A percentile compares a stretch with the other conserved stretches of the same genome.
phyloP scores from a whole-genome alignment of 495 filamentous ascomycete genomes.

The Astrocystis sublimbata region DNA sequence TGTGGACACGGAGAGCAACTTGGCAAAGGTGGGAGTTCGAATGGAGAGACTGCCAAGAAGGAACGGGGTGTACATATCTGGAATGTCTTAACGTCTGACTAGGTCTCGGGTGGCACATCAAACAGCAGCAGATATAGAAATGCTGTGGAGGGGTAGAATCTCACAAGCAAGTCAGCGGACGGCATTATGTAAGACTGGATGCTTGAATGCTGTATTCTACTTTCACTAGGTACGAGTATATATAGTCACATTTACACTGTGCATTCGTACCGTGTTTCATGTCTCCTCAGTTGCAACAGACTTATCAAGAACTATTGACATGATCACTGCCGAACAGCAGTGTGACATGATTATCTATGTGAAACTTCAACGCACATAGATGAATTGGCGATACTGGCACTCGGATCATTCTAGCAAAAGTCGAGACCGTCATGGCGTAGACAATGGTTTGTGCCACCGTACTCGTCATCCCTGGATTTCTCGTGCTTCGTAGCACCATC shows the following conservation, averaged over 20 bases:
- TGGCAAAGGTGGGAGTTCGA: not conserved
- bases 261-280: no score
- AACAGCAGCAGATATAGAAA: not conserved
- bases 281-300: no score
- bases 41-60: not conserved
- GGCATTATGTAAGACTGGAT: not conserved
- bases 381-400: not conserved
- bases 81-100: not conserved
- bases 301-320: no score
- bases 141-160: not conserved
- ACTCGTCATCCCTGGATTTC: conserved; percentile 22
- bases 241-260: no score
- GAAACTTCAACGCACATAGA: conserved; percentile 6
- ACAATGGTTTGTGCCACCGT: conserved; percentile 28
- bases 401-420: conserved; percentile 21
- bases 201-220: no score
- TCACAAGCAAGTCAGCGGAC: not conserved
- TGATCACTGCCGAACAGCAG: no score
- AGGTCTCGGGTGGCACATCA: no score
- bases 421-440: conserved; percentile 30
- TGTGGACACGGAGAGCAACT: not conserved
- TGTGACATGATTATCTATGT: conserved; percentile 16
- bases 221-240: no score
- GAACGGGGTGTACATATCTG: not conserved
- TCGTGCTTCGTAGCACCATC: conserved; percentile 24